phyloP scores from a whole-genome alignment of 768 basidiomycete species.

The Kockovaella imperatae region DNA sequence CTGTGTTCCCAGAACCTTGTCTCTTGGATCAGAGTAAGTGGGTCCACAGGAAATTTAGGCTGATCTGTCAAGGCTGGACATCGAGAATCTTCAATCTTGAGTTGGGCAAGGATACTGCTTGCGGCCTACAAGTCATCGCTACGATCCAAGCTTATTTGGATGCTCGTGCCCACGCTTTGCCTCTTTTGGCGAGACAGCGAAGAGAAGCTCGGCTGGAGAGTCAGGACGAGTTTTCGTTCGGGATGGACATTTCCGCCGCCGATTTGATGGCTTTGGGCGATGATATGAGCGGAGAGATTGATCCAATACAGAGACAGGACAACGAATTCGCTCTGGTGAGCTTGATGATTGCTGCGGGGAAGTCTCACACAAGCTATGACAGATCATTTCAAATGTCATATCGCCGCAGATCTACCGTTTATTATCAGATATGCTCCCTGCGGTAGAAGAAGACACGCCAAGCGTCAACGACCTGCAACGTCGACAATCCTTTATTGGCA shows the following conservation, averaged over 20 bases:
- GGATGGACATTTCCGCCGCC: conserved; percentile 59
- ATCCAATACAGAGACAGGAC: conserved; percentile 48
- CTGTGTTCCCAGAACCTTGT: conserved; percentile 57
- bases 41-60: not conserved
- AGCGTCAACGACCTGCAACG: conserved; percentile 24
- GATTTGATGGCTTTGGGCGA: conserved; percentile 54
- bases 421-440: conserved; percentile 51
- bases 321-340: conserved; percentile 52
- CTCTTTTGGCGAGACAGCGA: conserved; percentile 41
- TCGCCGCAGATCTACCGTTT: conserved; percentile 55
- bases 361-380: not conserved
- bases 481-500: conserved; percentile 48
- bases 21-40: conserved; percentile 55
- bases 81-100: conserved; percentile 50
- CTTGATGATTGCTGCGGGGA: not conserved
- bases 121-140: conserved; percentile 54
- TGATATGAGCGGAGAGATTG: conserved; percentile 35
- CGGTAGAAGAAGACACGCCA: conserved; percentile 12
- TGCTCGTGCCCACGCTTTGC: conserved; percentile 51
- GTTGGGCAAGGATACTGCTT: conserved; percentile 49
- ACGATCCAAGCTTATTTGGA: conserved; percentile 59
- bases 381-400: conserved; percentile 53
- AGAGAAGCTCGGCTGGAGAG: conserved; percentile 54
- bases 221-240: conserved; percentile 61
- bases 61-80: conserved; percentile 53